Percentiles rank a stretch among this genome's conserved stretches.
Conservation (phyloP, 176 grass and related monocot genomes). For the Pontederia paniculata region DNA sequence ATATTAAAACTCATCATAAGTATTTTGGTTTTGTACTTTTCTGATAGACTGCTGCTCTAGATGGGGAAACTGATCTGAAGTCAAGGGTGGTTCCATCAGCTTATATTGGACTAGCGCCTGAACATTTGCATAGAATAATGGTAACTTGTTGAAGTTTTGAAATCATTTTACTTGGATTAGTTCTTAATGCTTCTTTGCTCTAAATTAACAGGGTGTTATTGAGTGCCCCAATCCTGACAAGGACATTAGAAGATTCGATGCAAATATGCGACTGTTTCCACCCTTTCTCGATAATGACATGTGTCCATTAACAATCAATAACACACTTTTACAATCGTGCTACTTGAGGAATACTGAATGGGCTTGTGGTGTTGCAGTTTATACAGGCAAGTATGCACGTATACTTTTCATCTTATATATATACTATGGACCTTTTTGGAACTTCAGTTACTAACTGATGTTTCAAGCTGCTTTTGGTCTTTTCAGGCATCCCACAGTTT, state of each 20-base stretch:
- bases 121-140: slow-evolving; percentile 56
- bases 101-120: slow-evolving; percentile 44
- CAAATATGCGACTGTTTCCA: slow-evolving; percentile 65
- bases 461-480: too few relatives aligned
- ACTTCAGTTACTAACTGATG: too few relatives aligned
- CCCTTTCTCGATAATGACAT: slow-evolving; percentile 55
- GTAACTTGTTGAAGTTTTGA: slow-evolving; percentile 28
- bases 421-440: too few relatives aligned
- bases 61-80: slow-evolving; percentile 97
- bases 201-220: slow-evolving; percentile 59
- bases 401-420: background rate
- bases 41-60: slow-evolving; percentile 77
- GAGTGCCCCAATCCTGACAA: slow-evolving; percentile 88
- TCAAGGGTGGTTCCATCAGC: slow-evolving; percentile 50
- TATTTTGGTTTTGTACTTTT: background rate
- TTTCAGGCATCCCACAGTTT: too few relatives aligned
- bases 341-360: slow-evolving; percentile 85
- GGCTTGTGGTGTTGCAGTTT: slow-evolving; percentile 92
- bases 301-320: slow-evolving; percentile 71
- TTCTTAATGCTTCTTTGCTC: slow-evolving; percentile 16
- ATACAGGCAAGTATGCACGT: slow-evolving; percentile 53
- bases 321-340: slow-evolving; percentile 88
- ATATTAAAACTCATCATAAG: too few relatives aligned
- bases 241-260: slow-evolving; percentile 87
- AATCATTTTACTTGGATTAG: slow-evolving; percentile 12